phyloP scores from a whole-genome alignment of 1,139 yeast species.

The Scheffersomyces quercinus region DNA sequence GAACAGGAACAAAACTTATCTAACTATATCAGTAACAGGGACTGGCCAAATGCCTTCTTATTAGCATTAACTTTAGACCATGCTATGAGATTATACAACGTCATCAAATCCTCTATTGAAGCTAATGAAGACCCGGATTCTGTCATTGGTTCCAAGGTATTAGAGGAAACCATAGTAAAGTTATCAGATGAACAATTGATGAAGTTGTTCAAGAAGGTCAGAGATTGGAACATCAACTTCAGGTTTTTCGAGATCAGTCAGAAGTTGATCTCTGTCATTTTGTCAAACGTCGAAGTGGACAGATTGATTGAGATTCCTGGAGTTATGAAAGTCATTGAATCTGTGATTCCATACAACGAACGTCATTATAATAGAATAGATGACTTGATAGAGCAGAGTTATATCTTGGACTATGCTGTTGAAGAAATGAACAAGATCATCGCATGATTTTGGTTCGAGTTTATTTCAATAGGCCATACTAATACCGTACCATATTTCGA shows the following conservation, averaged over 20 bases:
- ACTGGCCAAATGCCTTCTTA: conserved; percentile 87
- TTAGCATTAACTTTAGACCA: conserved; percentile 84
- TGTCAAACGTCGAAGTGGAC: conserved; percentile 54
- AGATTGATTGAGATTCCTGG: conserved; percentile 66
- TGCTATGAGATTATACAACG: conserved; percentile 79
- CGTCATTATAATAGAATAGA: conserved; percentile 80
- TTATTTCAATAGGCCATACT: no score
- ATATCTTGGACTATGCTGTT: conserved; percentile 78
- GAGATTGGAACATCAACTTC: conserved; percentile 95
- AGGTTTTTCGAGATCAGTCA: conserved; percentile 81
- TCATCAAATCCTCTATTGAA: conserved; percentile 53
- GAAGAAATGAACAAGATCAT: conserved; percentile 64
- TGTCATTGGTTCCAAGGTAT: conserved; percentile 57
- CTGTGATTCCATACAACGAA: conserved; percentile 80
- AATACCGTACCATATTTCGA: no score
- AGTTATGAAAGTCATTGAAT: conserved; percentile 65
- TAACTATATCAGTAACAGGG: conserved; percentile 67
- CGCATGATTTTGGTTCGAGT: conserved; percentile 2
- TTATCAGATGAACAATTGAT: conserved; percentile 63
- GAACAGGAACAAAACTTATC: conserved; percentile 87
- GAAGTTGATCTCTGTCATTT: conserved; percentile 63
- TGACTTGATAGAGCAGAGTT: conserved; percentile 81
- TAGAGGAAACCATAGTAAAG: conserved; percentile 64
- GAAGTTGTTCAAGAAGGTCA: conserved; percentile 65
- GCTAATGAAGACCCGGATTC: conserved; percentile 47